A percentile compares a stretch with the other conserved stretches of the same genome.
These are phyloP conservation scores for Berkeleyomyces basicola DNA, from an alignment of 2,329 filamentous ascomycete species.

Conservation along the genomic window DNA sequence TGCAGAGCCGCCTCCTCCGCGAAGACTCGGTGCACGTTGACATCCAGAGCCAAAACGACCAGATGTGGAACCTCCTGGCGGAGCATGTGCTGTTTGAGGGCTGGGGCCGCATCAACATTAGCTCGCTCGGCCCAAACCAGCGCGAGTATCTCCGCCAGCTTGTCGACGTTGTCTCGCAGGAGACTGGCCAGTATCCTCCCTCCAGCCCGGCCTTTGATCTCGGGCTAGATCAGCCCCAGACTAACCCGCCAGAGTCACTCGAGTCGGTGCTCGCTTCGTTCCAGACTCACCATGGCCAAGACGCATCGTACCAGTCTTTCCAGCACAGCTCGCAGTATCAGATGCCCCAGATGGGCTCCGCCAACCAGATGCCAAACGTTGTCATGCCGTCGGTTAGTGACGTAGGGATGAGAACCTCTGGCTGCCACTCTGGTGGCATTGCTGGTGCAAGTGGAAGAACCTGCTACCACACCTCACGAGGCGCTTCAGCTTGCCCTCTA, in stretches of 20 bases:
- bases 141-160: constrained; percentile 1
- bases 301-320: constrained; percentile 24
- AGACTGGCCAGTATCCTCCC: constrained; percentile 15
- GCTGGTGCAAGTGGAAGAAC: too few species aligned
- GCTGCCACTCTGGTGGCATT: neutral
- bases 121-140: constrained; percentile 4
- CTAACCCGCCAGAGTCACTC: constrained; percentile 20
- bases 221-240: neutral
- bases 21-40: constrained; percentile 24
- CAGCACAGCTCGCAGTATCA: constrained; percentile 25
- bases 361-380: neutral
- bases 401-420: neutral
- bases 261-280: constrained; percentile 23
- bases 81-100: constrained; percentile 17
- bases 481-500: neutral
- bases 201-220: neutral
- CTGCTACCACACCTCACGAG: neutral
- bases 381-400: neutral
- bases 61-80: constrained; percentile 23
- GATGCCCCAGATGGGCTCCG: constrained; percentile 14
- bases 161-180: constrained; percentile 11
- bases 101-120: constrained; percentile 9
- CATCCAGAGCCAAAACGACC: constrained; percentile 28
- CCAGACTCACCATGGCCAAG: constrained; percentile 19
- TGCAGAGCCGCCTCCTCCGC: constrained; percentile 30